Evolutionary conservation across 306 rosid genomes (phyloP).

Genomic region (Carpinus viminea): DNA sequence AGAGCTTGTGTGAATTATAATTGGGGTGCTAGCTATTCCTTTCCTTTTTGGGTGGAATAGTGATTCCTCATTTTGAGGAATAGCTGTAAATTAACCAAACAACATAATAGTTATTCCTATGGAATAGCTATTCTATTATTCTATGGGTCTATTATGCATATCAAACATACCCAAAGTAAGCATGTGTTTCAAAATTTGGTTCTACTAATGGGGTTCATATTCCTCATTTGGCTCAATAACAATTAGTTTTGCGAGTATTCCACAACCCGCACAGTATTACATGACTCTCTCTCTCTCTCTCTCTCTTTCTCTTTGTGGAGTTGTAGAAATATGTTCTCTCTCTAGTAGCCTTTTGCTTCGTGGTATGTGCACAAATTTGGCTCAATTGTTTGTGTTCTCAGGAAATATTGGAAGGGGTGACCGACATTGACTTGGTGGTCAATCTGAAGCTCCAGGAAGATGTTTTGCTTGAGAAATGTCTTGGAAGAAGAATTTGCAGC

Average conservation of each 20-base stretch:
- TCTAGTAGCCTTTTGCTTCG: neutral
- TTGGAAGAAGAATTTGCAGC: conserved; percentile 86
- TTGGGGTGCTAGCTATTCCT: too few relatives aligned
- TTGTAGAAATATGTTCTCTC: neutral
- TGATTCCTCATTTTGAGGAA: too few relatives aligned
- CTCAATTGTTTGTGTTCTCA: conserved; percentile 27
- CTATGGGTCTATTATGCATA: too few relatives aligned
- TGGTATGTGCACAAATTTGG: conserved; percentile 9
- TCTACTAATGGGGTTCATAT: neutral
- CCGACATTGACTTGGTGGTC: conserved; percentile 85
- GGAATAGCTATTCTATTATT: too few relatives aligned
- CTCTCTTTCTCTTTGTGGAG: neutral
- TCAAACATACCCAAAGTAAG: too few relatives aligned
- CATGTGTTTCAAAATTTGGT: neutral
- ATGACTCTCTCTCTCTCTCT: neutral
- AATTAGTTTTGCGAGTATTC: neutral
- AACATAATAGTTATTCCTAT: too few relatives aligned
- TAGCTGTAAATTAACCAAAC: too few relatives aligned
- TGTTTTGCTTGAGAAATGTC: conserved; percentile 87
- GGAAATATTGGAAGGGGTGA: conserved; percentile 90
- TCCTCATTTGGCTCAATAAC: neutral
- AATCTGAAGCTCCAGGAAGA: conserved; percentile 90
- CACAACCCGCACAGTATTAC: neutral
- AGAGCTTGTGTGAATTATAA: too few relatives aligned
- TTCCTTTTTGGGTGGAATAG: too few relatives aligned